Conservation (phyloP, 75 land plant species). For the Sequoiadendron giganteum region DNA sequence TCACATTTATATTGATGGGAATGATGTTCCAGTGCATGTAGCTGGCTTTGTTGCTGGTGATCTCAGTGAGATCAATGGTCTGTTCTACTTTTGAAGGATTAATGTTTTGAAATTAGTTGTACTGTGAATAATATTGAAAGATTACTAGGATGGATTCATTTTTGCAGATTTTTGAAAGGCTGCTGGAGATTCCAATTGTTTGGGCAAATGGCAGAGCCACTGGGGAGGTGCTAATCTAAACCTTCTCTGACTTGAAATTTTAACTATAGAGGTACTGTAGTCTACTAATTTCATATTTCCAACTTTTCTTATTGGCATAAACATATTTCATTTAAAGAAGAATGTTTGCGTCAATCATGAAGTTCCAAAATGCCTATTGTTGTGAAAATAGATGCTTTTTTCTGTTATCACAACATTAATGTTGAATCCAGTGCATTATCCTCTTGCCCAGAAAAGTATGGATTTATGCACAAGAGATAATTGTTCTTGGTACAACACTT, state of each 20-base stretch:
- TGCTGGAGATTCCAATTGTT: constrained; percentile 80
- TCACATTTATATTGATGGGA: background rate
- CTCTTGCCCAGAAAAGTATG: no score
- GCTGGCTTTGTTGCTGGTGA: background rate
- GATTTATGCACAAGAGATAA: no score
- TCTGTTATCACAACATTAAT: no score
- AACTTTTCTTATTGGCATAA: background rate
- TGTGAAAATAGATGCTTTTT: background rate
- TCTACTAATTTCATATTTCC: background rate
- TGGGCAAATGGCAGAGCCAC: constrained; percentile 84
- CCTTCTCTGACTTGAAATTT: background rate
- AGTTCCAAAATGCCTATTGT: background rate
- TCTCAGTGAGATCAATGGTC: background rate
- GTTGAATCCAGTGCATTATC: no score
- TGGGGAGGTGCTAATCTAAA: constrained; percentile 79
- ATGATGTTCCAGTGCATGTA: background rate
- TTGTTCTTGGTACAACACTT: no score
- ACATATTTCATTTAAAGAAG: background rate
- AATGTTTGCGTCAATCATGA: background rate
- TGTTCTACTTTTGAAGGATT: background rate
- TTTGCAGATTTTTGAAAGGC: constrained; percentile 88
- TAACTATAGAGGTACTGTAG: constrained; percentile 1
- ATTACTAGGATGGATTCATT: background rate
- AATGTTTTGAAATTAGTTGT: background rate
- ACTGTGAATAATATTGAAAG: background rate